phyloP scores from a whole-genome alignment of 2,329 filamentous ascomycete species.

The Fusarium dlaminii region DNA sequence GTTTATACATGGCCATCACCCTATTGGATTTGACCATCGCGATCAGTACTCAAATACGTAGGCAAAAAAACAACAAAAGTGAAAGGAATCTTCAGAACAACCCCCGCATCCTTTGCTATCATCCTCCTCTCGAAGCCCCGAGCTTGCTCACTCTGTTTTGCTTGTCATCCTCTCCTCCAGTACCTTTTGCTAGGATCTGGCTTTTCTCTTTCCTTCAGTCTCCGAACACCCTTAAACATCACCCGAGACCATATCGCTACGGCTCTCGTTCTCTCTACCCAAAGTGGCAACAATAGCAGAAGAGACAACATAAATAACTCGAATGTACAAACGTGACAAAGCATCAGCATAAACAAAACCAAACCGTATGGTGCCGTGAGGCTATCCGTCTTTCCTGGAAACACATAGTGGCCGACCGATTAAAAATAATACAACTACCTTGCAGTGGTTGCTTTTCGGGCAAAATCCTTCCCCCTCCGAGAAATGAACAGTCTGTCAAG shows the following conservation, averaged over 20 bases:
- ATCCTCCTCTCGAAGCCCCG: conserved; percentile 4
- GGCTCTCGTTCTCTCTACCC: conserved; percentile 2
- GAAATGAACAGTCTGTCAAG: conserved; percentile 21
- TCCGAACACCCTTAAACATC: conserved; percentile 8
- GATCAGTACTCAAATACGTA: conserved; percentile 16
- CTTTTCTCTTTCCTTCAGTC: conserved; percentile 1
- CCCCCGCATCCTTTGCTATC: conserved; percentile 19
- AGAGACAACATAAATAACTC: conserved; percentile 8
- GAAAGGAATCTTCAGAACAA: conserved; percentile 17
- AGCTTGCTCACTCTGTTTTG: conserved; percentile 1
- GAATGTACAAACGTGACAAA: conserved; percentile 31
- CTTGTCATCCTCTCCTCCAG: not conserved
- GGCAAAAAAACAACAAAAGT: conserved; percentile 12
- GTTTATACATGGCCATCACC: not conserved
- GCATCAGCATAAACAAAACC: conserved; percentile 34
- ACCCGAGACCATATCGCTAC: not conserved
- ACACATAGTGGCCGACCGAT: conserved; percentile 42
- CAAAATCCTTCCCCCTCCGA: conserved; percentile 13
- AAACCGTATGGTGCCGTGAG: conserved; percentile 50
- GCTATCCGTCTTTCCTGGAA: conserved; percentile 51
- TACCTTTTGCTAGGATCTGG: not conserved
- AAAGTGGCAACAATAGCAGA: not conserved
- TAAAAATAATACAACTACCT: conserved; percentile 35
- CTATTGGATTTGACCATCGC: conserved; percentile 15
- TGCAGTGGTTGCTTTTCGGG: conserved; percentile 27